Percentiles rank a stretch among this genome's conserved stretches.
phyloP scores from a whole-genome alignment of 163 green algal species.

The Chlorella variabilis region DNA sequence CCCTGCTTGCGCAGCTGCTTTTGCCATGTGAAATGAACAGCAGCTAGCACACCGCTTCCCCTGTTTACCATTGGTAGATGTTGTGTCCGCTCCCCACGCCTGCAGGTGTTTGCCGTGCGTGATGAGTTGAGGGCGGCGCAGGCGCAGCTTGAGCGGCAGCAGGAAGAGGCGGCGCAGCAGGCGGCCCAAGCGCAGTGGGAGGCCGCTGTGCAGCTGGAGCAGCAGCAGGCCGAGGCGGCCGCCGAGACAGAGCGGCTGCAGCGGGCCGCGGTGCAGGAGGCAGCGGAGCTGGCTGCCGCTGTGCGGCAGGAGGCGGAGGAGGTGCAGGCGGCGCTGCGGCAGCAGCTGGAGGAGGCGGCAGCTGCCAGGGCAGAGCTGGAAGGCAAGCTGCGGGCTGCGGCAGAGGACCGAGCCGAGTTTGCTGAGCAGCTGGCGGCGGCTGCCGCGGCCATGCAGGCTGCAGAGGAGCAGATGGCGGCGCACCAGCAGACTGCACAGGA shows the following conservation, averaged over 20 bases:
- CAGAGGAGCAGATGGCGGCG: neutral
- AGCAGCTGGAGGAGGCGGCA: neutral
- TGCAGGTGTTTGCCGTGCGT: neutral
- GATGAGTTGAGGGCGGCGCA: constrained; percentile 4
- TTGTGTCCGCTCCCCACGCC: neutral
- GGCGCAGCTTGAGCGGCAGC: neutral
- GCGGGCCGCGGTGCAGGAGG: neutral
- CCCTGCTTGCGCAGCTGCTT: neutral
- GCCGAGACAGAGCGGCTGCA: neutral
- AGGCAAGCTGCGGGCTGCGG: neutral
- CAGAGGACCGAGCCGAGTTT: neutral
- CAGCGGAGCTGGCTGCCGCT: neutral
- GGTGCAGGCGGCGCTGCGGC: neutral
- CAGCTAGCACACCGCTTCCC: neutral
- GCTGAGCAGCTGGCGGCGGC: neutral
- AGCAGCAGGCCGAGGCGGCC: neutral
- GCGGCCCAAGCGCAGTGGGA: neutral
- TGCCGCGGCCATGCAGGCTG: neutral
- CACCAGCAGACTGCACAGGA: neutral
- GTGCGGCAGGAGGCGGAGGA: neutral
- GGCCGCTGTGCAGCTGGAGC: neutral
- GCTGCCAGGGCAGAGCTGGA: neutral
- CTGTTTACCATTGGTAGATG: neutral
- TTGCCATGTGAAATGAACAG: neutral
- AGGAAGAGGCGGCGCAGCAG: neutral